A percentile compares a stretch with the other conserved stretches of the same genome.
phyloP scores from a whole-genome alignment of 1,139 yeast genomes.

The Zygosaccharomyces sapae region DNA sequence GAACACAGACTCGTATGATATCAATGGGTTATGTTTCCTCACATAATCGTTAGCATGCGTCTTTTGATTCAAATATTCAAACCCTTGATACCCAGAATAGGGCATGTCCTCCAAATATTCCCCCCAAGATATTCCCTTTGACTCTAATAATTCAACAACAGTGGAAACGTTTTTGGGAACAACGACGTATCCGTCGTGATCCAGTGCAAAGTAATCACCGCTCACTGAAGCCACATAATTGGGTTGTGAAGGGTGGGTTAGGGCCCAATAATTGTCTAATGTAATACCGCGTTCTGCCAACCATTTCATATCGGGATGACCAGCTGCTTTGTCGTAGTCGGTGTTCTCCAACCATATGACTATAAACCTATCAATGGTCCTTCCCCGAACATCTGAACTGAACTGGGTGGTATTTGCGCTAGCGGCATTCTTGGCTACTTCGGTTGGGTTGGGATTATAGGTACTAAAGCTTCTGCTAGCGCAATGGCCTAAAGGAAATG shows the following conservation, averaged over 20 bases:
- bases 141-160: slow-evolving; percentile 45
- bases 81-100: slow-evolving; percentile 47
- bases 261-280: slow-evolving; percentile 46
- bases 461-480: slow-evolving; percentile 36
- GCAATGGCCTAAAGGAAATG: background rate
- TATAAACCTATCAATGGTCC: slow-evolving; percentile 42
- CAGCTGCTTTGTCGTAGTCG: slow-evolving; percentile 47
- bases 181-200: slow-evolving; percentile 41
- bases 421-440: slow-evolving; percentile 40
- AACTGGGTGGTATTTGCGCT: slow-evolving; percentile 36
- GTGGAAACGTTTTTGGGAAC: slow-evolving; percentile 45
- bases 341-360: slow-evolving; percentile 49
- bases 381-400: slow-evolving; percentile 42
- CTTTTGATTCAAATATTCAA: slow-evolving; percentile 42
- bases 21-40: slow-evolving; percentile 48
- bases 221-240: slow-evolving; percentile 47
- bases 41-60: slow-evolving; percentile 45
- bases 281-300: slow-evolving; percentile 43
- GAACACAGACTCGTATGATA: slow-evolving; percentile 41
- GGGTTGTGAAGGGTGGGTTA: slow-evolving; percentile 51
- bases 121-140: slow-evolving; percentile 45
- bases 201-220: slow-evolving; percentile 48
- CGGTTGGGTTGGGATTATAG: slow-evolving; percentile 37
- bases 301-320: slow-evolving; percentile 40
- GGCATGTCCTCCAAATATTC: slow-evolving; percentile 50